Evolutionary conservation across 345 rosid genomes (phyloP).

Genomic region (Aethionema arabicum): DNA sequence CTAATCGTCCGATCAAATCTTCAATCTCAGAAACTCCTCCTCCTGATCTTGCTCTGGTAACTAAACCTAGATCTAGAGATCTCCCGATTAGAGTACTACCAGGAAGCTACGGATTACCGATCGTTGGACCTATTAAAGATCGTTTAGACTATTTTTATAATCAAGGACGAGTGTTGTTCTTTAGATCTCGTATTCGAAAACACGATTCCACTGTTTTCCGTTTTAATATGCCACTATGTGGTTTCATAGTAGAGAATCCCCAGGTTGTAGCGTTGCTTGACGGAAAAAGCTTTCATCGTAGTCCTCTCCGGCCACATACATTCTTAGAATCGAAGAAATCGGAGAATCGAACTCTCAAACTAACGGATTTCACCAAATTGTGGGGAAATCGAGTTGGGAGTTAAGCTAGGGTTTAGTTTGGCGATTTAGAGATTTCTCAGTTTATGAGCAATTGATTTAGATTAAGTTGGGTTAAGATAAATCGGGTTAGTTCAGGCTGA

Average conservation of each 20-base stretch:
- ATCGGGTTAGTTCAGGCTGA: no score
- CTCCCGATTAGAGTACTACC: conserved; percentile 69
- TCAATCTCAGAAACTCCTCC: conserved; percentile 45
- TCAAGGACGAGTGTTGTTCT: conserved; percentile 68
- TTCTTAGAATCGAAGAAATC: no score
- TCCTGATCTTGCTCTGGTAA: conserved; percentile 23
- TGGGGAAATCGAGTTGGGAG: no score
- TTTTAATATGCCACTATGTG: conserved; percentile 85
- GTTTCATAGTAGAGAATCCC: conserved; percentile 58
- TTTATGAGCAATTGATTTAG: no score
- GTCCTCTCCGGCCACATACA: no score
- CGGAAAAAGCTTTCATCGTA: conserved; percentile 94
- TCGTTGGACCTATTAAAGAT: conserved; percentile 76
- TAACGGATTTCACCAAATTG: no score
- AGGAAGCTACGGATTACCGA: conserved; percentile 68
- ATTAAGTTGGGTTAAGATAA: no score
- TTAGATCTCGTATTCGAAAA: conserved; percentile 60
- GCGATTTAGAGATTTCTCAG: no score
- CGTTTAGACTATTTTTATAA: conserved; percentile 70
- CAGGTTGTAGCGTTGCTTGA: conserved; percentile 76
- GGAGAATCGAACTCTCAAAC: no score
- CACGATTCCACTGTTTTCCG: conserved; percentile 70
- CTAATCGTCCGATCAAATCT: conserved; percentile 38
- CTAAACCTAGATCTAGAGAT: conserved; percentile 24
- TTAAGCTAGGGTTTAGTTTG: no score